phyloP scores from a whole-genome alignment of 2,329 filamentous ascomycete genomes.

The Hawksworthiomyces lignivorus region DNA sequence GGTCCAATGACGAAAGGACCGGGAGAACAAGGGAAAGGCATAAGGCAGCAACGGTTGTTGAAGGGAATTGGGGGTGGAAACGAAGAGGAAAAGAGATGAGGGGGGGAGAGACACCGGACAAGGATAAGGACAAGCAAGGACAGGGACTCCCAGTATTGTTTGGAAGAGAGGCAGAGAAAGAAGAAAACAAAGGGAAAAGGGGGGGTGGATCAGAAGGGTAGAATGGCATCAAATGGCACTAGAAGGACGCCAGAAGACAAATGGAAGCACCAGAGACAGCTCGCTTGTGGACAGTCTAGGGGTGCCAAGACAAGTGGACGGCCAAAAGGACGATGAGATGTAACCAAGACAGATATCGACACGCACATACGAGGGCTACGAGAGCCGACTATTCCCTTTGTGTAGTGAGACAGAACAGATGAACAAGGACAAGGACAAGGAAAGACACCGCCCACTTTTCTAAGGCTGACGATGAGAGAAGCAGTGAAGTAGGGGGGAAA shows the following conservation, averaged over 20 bases:
- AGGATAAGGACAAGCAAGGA: not conserved
- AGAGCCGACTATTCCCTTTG: too few species aligned
- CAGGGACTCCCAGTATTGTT: too few species aligned
- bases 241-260: conserved; percentile 10
- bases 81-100: conserved; percentile 1
- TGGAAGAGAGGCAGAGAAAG: too few species aligned
- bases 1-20: not conserved
- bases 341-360: not conserved
- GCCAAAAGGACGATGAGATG: too few species aligned
- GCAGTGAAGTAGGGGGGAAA: too few species aligned
- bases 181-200: not conserved
- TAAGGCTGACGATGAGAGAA: conserved; percentile 12
- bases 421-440: not conserved
- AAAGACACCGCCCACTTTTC: conserved; percentile 8
- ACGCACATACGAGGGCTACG: too few species aligned
- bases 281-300: too few species aligned
- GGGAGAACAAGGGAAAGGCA: not conserved
- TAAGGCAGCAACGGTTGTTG: conserved; percentile 8
- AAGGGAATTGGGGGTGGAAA: too few species aligned
- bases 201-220: not conserved
- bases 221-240: conserved; percentile 5
- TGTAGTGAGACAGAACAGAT: too few species aligned
- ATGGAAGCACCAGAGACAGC: conserved; percentile 3
- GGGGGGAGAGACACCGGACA: not conserved
- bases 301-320: too few species aligned